A percentile compares a stretch with the other conserved stretches of the same genome.
phyloP scores from a whole-genome alignment of 2,329 filamentous ascomycete species.

The Pseudogymnoascus sp. region DNA sequence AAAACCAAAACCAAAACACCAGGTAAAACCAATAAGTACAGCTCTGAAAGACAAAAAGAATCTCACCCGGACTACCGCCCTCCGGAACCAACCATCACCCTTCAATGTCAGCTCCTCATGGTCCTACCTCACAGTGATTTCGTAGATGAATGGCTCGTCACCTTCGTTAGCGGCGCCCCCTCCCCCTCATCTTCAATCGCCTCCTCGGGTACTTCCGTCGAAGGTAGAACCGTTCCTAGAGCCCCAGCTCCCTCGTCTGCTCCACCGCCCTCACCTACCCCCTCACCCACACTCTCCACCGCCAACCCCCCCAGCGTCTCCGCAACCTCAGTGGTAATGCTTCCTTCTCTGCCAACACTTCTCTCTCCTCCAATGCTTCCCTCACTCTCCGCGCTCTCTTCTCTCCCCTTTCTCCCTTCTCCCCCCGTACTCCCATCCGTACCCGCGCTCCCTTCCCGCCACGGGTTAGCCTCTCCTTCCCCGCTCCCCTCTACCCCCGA shows the following conservation, averaged over 20 bases:
- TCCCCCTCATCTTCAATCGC: neutral
- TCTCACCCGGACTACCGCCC: neutral
- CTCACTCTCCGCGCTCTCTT: neutral
- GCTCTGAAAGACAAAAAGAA: neutral
- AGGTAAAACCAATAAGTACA: neutral
- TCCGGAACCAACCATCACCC: neutral
- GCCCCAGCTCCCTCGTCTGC: neutral
- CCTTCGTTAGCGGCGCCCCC: neutral
- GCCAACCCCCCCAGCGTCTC: neutral
- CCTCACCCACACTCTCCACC: neutral
- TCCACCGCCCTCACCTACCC: neutral
- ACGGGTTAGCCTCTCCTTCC: neutral
- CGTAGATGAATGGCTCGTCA: neutral
- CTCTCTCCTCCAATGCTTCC: neutral
- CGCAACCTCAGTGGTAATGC: neutral
- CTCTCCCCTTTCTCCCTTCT: neutral
- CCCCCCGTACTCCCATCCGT: neutral
- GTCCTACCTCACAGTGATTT: neutral
- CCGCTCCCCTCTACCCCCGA: too few relatives aligned
- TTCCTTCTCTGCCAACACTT: neutral
- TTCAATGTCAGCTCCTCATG: neutral
- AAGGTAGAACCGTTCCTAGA: neutral
- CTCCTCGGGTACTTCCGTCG: neutral
- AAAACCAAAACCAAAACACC: neutral
- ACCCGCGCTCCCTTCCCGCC: neutral